A percentile compares a stretch with the other conserved stretches of the same genome.
Conservation (phyloP, 805 yeast genomes). For the Yamadazyma takamatsuzukensis region DNA sequence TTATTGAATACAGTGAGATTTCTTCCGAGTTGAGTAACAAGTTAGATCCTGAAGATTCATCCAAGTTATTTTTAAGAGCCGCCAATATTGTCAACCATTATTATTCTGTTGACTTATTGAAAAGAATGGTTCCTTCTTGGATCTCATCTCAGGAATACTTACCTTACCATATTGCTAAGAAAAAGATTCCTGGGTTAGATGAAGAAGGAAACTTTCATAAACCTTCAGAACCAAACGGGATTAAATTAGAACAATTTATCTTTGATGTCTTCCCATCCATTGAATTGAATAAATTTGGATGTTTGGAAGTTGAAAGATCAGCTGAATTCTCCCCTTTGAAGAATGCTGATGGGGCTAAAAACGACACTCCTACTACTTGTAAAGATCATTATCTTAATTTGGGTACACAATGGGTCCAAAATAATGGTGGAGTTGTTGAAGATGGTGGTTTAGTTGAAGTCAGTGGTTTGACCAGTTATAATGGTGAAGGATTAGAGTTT, state of each 20-base stretch:
- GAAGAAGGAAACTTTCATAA: conserved; percentile 38
- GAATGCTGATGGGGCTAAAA: conserved; percentile 78
- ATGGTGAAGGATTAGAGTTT: conserved; percentile 65
- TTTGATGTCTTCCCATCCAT: conserved; percentile 92
- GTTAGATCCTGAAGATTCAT: conserved; percentile 49
- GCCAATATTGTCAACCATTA: conserved; percentile 98
- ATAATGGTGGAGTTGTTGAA: conserved; percentile 62
- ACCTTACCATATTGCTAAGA: conserved; percentile 94
- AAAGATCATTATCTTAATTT: conserved; percentile 58
- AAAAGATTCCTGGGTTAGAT: conserved; percentile 71
- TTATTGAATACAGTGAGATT: conserved; percentile 93
- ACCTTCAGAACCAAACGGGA: conserved; percentile 83
- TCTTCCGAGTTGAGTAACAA: conserved; percentile 67
- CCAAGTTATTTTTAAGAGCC: conserved; percentile 71
- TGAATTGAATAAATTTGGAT: conserved; percentile 70
- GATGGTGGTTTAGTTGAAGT: conserved; percentile 63
- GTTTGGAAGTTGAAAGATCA: conserved; percentile 81
- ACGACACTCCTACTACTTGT: conserved; percentile 85
- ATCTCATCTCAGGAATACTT: conserved; percentile 56
- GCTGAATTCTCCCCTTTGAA: conserved; percentile 93
- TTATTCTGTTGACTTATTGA: conserved; percentile 76
- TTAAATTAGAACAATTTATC: conserved; percentile 93
- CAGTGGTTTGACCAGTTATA: conserved; percentile 67
- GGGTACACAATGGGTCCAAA: conserved; percentile 69
- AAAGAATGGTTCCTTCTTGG: conserved; percentile 63